These are phyloP conservation scores for Lactarius evosmus DNA, from an alignment of 768 basidiomycete species.

Conservation along the genomic window DNA sequence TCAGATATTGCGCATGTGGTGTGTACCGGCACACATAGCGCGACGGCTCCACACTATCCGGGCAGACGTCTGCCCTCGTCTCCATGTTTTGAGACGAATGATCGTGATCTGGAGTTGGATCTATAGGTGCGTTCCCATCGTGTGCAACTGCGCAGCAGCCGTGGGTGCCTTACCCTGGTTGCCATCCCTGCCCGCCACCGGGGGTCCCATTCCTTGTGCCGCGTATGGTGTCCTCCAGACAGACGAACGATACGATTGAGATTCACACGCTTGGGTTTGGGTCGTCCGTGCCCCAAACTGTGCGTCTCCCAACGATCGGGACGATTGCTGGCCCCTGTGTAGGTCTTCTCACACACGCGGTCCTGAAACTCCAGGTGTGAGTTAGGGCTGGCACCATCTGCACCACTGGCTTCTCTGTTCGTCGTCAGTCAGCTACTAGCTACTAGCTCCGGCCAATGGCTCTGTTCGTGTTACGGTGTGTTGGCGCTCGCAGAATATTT, in stretches of 20 bases:
- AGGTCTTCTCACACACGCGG: background rate
- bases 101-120: background rate
- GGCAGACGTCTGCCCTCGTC: too few species aligned
- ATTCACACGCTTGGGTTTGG: background rate
- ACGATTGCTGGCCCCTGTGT: background rate
- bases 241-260: too few species aligned
- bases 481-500: background rate
- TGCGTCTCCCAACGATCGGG: background rate
- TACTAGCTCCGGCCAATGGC: background rate
- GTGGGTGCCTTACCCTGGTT: background rate
- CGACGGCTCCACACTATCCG: too few species aligned
- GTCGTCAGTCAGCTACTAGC: background rate
- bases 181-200: too few species aligned
- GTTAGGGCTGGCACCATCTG: background rate
- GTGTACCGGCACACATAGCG: too few species aligned
- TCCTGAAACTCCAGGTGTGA: too few species aligned
- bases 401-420: background rate
- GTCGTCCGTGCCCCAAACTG: background rate
- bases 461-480: background rate
- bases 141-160: background rate
- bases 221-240: background rate
- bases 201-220: too few species aligned
- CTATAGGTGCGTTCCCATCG: background rate
- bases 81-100: background rate
- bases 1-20: background rate